Base-by-base conservation (phyloP, 2,329 filamentous ascomycete species). In the Alternaria infectoria region DNA sequence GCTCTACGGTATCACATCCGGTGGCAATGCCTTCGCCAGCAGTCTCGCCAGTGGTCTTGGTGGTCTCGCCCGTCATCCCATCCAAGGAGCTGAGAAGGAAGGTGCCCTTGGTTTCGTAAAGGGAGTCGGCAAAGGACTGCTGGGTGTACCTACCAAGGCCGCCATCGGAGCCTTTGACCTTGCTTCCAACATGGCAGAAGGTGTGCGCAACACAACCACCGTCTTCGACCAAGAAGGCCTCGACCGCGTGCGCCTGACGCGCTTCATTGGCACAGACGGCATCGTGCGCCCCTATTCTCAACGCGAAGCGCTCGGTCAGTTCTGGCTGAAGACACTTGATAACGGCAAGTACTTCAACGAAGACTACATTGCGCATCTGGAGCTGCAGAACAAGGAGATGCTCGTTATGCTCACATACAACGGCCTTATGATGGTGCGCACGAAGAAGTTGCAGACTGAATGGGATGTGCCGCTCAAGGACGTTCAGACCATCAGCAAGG, bases 281-380 rank as follows among this genome's bases (percentile, higher is more conserved):
- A 92, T 99, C 64, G 94, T 99, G 32, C 91, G 95, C 4, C 94
- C 96, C 0, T 99, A 97, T 84, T 94, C 90, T 59, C 92, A 97
- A 77, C 92, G 96, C 50, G 96, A 99, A 84, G 94, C 96, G 0
- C 89, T 99, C 4, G 96, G 96, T 1, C 96, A 99, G 79, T 97
- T 93, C 84, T 99, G 96, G 96, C 89, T 99, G 68, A 99, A 99
- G 86, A 97, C 97, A 62, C 89, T 97, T 11, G 96, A 99, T 81
- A 96, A 97, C 69, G 96, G 96, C 65, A 96, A 94, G 79, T 98
- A 95, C 85, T 99, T 99, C 87, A 91, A 97, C 81, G 96, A 99
- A 81, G 88, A 93, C 77, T 99, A 99, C 83, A 96, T 99, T 79
- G 96, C 94, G 5, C 96, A 99, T 77, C 85, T 99, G 5, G 95